A percentile compares a stretch with the other conserved stretches of the same genome.
phyloP scores from a whole-genome alignment of 805 yeast species.

The Maudiozyma turicensis region DNA sequence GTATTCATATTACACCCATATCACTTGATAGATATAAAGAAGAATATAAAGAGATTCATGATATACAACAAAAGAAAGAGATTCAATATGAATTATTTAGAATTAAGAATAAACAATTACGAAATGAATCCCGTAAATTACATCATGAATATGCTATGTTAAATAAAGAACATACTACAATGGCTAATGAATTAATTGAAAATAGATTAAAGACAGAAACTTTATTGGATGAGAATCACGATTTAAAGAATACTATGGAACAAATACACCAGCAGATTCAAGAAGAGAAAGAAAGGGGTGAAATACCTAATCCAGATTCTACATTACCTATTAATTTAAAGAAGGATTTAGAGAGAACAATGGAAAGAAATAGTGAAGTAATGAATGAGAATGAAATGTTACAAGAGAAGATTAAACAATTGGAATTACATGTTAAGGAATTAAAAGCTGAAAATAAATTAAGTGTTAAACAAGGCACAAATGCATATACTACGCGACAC shows the following conservation, averaged over 20 bases:
- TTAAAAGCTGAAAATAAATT: conserved; percentile 26
- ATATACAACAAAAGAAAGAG: conserved; percentile 53
- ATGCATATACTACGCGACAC: neutral
- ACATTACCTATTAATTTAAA: conserved; percentile 34
- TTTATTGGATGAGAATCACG: conserved; percentile 62
- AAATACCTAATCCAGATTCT: conserved; percentile 28
- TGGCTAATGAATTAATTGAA: conserved; percentile 80
- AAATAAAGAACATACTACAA: conserved; percentile 73
- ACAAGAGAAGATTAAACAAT: conserved; percentile 41
- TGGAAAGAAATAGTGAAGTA: conserved; percentile 55
- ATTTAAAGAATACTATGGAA: conserved; percentile 39
- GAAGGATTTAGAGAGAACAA: conserved; percentile 46
- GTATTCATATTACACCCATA: conserved; percentile 61
- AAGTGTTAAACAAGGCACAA: conserved; percentile 1
- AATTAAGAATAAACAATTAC: conserved; percentile 58
- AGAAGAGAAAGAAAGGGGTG: conserved; percentile 24
- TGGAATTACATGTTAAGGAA: conserved; percentile 35
- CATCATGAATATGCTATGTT: conserved; percentile 61
- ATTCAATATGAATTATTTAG: conserved; percentile 55
- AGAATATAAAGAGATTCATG: conserved; percentile 69
- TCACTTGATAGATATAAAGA: conserved; percentile 58
- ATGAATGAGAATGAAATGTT: conserved; percentile 50
- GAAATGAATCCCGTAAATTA: conserved; percentile 61
- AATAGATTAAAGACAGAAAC: conserved; percentile 70
- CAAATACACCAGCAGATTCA: conserved; percentile 36